Evolutionary conservation across 139 green algal species (phyloP), one percentile per base, ranked within the genome.

Genomic region (Gonium pectorale): DNA sequence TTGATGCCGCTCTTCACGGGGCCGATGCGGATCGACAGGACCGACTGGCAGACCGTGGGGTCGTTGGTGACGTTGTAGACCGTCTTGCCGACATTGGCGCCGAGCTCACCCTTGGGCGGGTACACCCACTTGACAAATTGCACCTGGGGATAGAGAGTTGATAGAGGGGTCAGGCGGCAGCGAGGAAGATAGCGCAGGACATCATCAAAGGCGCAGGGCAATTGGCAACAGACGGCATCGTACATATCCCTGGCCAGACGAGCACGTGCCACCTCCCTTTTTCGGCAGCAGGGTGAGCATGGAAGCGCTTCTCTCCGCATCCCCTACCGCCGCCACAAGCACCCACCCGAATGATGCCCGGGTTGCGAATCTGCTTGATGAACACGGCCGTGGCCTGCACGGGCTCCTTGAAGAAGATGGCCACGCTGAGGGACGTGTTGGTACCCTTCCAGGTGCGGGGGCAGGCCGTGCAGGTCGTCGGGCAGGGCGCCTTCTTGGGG

Each of bases 341-440:
- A 59, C 69, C 13, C 33, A 79, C 70, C 70, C 0, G 21, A 29
- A 77, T 77, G 26, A 79, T 31, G 1, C 70, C 70, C 5, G 46
- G 37, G 70, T 79, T 79, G 31, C 46, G 44, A 1, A 79, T 44
- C 70, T 79, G 70, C 70, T 79, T 79, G 9, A 79, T 22, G 49
- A 51, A 79, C 19, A 79, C 49, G 21, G 35, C 21, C 31, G 31
- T 35, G 31, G 66, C 40, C 70, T 79, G 70, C 8, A 26, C 29
- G 3, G 70, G 70, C 26, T 79, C 70, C 70, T 79, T 79, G 70
- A 79, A 79, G 70, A 79, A 79, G 17, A 79, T 31, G 13, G 70
- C 29, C 5, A 79, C 70, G 1, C 9, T 46, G 15, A 49, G 19
- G 46, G 19, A 15, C 0, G 21, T 66, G 31, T 1, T 1, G 44